Evolutionary conservation across 2,329 filamentous ascomycete genomes (phyloP), one percentile per base, ranked within the genome.

Genomic region (Thielaviopsis musarum): DNA sequence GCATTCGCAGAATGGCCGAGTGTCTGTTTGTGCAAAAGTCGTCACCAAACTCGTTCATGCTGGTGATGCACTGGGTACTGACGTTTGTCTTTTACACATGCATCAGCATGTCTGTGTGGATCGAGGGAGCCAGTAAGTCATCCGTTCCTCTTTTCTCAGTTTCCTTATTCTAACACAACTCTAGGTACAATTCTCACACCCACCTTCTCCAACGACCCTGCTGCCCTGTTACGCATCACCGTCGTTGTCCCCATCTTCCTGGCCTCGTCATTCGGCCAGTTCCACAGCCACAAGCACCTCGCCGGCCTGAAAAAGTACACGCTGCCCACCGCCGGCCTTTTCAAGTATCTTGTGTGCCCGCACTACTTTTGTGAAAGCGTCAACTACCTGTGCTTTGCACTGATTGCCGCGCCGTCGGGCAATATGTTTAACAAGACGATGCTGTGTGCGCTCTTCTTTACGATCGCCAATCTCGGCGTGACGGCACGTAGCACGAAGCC

Each of bases 321-420:
- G 12, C 76, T 97, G 24, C 91, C 91, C 0, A 74, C 78, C 2
- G 78, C 85, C 62, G 83, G 84, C 2, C 72, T 86, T 60, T 98
- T 97, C 70, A 75, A 75, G 52, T 75, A 77, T 60, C 70, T 94
- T 22, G 72, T 96, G 48, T 94, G 87, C 65, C 90, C 93, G 19
- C 93, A 98, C 71, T 98, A 97, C 70, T 87, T 87, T 3, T 88
- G 85, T 66, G 93, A 97, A 72, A 91, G 88, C 67, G 69, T 86
- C 49, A 81, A 96, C 61, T 97, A 98, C 69, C 68, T 90, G 21
- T 79, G 85, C n/a, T 72, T 98, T 64, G 80, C 88, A 2, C 71
- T 93, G 53, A 70, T 86, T 48, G 83, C 84, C 30, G 89, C 91
- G 0, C 90, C 91, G 0, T 66, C 72, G 7, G 85, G 83, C 12